A percentile compares a stretch with the other conserved stretches of the same genome.
Evolutionary conservation across 2,329 filamentous ascomycete genomes (phyloP).

Genomic region (Cercospora sp.): DNA sequence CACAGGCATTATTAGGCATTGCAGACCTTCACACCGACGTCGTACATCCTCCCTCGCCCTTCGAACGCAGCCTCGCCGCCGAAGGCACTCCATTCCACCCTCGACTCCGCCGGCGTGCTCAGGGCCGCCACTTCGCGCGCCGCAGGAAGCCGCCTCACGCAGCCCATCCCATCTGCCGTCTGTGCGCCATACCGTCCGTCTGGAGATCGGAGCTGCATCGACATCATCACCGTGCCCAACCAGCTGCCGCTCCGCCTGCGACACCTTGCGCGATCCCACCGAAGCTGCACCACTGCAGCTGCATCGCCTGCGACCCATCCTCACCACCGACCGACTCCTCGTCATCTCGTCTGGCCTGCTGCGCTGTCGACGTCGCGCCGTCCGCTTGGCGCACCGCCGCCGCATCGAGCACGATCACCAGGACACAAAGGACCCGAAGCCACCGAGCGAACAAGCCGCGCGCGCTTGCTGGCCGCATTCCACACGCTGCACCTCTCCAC

Average conservation of each 20-base stretch:
- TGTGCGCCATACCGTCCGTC: background rate
- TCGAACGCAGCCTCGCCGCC: background rate
- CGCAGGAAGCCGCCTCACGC: background rate
- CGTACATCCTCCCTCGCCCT: background rate
- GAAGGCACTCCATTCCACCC: background rate
- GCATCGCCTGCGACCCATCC: background rate
- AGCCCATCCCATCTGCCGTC: constrained; percentile 6
- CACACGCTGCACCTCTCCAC: constrained; percentile 22
- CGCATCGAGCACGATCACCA: constrained; percentile 1
- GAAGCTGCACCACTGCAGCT: background rate
- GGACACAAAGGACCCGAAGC: constrained; percentile 20
- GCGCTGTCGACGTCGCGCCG: constrained; percentile 2
- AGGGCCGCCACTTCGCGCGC: background rate
- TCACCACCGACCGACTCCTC: background rate
- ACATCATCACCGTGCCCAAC: constrained; percentile 4
- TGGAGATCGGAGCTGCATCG: background rate
- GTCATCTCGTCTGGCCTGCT: background rate
- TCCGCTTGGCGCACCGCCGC: background rate
- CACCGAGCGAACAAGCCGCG: constrained; percentile 12
- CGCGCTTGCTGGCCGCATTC: constrained; percentile 24
- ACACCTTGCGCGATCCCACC: background rate
- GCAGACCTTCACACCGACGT: background rate
- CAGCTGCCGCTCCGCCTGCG: background rate
- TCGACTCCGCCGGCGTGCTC: background rate
- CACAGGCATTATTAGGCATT: background rate